phyloP scores from a whole-genome alignment of 2,329 filamentous ascomycete genomes.

The Phoma sp. region DNA sequence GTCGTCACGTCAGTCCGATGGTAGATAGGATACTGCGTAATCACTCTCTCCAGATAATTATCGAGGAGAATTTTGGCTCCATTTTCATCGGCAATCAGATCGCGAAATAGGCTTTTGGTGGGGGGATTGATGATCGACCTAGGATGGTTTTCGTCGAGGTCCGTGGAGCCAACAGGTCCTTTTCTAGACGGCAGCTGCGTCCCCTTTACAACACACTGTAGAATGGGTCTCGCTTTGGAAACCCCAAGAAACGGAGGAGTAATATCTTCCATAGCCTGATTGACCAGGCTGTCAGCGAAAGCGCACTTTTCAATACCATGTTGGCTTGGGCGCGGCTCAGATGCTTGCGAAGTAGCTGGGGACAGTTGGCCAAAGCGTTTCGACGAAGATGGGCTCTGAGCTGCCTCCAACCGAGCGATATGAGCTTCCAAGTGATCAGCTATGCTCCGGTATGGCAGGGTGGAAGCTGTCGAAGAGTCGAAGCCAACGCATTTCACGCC shows the following conservation, averaged over 20 bases:
- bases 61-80: conserved; percentile 41
- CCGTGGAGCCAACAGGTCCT: conserved; percentile 43
- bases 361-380: conserved; percentile 27
- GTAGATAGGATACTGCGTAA: conserved; percentile 48
- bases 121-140: conserved; percentile 47
- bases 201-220: conserved; percentile 45
- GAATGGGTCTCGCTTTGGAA: conserved; percentile 38
- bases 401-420: conserved; percentile 36
- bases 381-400: conserved; percentile 22
- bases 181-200: conserved; percentile 44
- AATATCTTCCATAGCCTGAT: conserved; percentile 44
- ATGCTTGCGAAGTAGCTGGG: conserved; percentile 33
- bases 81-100: conserved; percentile 39
- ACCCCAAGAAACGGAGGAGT: conserved; percentile 46
- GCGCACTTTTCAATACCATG: conserved; percentile 34
- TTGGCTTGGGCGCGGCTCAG: conserved; percentile 23
- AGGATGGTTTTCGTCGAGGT: conserved; percentile 46
- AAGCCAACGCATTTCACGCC: conserved; percentile 43
- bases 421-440: conserved; percentile 44
- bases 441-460: conserved; percentile 40
- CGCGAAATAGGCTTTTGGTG: conserved; percentile 29
- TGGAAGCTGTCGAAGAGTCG: conserved; percentile 42
- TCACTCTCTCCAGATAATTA: conserved; percentile 43
- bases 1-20: conserved; percentile 42
- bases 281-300: conserved; percentile 41